Base-by-base conservation (phyloP, 495 filamentous ascomycete genomes). In the Venustampulla echinocandica region DNA sequence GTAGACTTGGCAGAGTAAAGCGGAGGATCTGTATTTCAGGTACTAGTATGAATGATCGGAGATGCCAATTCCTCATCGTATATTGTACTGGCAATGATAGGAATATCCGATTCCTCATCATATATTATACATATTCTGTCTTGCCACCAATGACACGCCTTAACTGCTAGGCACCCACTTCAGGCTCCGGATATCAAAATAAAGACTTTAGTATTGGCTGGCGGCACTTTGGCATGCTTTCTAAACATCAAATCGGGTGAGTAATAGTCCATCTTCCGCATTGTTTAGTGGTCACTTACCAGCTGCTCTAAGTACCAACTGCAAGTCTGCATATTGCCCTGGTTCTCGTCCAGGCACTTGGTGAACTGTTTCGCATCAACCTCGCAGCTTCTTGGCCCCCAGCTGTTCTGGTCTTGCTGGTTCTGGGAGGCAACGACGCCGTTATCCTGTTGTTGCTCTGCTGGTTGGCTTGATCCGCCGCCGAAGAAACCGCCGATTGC, bases 241-340 rank as follows among this genome's bases (percentile, higher is more conserved):
- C 80, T 82, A 49, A 58, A 50, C 24, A 21, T 5, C 10, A 17
- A n/a, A 30, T 30, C 27, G 27, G 27, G n/a, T 30, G 7, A 7
- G 7, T 30, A 30, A 7, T 7, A 30, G 27, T 30, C 7, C 7
- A n/a, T 30, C n/a, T 30, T 30, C 7, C 7, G 27, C 7, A 40
- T n/a, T n/a, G n/a, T n/a, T n/a, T n/a, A n/a, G n/a, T n/a, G 9
- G 37, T 21, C 18, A 68, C 64, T 59, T 64, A 63, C 56, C 64
- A 98, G 71, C 77, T 98, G 92, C 66, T 97, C 90, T 57, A 98
- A 66, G 64, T 98, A 98, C 92, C 92, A 98, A 52, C 82, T 80
- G 70, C 92, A 98, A 58, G 95, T 95, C 64, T 84, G 81, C 82
- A 97, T 81, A 64, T 92, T 84, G 46, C 93, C 93, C 58, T 79